These are phyloP conservation scores for Castanopsis chinensis DNA, from an alignment of 306 rosid species.

Conservation along the genomic window DNA sequence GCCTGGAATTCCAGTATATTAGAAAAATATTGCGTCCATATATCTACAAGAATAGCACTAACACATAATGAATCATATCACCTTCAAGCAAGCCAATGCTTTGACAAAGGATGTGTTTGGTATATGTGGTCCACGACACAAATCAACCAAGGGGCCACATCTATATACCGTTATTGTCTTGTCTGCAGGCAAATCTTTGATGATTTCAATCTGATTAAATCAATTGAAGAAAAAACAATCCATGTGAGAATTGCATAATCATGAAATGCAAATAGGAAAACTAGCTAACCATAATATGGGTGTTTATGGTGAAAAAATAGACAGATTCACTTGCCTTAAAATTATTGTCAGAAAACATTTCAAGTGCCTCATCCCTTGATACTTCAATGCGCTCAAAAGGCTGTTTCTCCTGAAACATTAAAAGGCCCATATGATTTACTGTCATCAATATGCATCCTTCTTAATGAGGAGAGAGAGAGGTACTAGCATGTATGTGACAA, in stretches of 20 bases:
- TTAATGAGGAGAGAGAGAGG: not conserved
- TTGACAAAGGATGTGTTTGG: constrained; percentile 96
- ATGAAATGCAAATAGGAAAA: constrained; percentile 16
- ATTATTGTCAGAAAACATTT: constrained; percentile 75
- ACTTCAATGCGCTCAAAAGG: constrained; percentile 98
- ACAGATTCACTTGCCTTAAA: constrained; percentile 65
- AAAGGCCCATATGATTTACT: not conserved
- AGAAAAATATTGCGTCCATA: not conserved
- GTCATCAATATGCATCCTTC: not conserved
- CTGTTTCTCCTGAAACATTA: constrained; percentile 63
- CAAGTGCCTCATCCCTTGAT: constrained; percentile 78
- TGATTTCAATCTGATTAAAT: constrained; percentile 77
- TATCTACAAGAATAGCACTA: constrained; percentile 7
- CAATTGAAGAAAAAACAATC: constrained; percentile 1
- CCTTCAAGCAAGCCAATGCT: constrained; percentile 89
- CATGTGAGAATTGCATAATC: not conserved
- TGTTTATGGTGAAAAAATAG: not conserved
- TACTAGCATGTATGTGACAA: not conserved
- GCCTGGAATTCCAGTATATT: constrained; percentile 58
- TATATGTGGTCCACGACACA: constrained; percentile 98
- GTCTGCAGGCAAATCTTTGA: constrained; percentile 89
- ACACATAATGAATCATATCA: constrained; percentile 23
- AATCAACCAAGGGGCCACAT: constrained; percentile 94
- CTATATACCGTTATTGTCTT: constrained; percentile 93
- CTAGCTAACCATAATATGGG: constrained; percentile 1